Conservation (phyloP, 192 early-diverging fungal species). For the Blastocladiella britannica region DNA sequence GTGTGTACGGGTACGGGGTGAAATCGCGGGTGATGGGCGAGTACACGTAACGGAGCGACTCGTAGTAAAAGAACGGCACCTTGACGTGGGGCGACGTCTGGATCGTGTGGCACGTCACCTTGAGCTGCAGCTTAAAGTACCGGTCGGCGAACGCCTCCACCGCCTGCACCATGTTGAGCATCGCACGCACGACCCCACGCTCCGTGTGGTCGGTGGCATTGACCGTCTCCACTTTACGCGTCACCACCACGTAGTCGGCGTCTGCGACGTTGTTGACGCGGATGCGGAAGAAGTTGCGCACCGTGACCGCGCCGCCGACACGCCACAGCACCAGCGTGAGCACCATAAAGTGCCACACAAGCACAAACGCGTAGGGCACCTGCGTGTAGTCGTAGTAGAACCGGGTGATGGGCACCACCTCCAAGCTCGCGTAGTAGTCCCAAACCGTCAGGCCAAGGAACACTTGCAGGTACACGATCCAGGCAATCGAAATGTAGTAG, state of each 20-base stretch:
- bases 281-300: constrained; percentile 31
- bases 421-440: constrained; percentile 20
- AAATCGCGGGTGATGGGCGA: constrained; percentile 26
- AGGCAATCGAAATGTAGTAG: constrained; percentile 13
- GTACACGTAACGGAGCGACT: constrained; percentile 55
- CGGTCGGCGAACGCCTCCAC: constrained; percentile 13
- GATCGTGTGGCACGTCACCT: constrained; percentile 19
- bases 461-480: constrained; percentile 14
- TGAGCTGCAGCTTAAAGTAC: constrained; percentile 15
- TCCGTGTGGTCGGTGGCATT: constrained; percentile 11
- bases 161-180: constrained; percentile 15
- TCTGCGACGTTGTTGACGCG: constrained; percentile 15
- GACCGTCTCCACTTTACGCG: constrained; percentile 22
- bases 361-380: constrained; percentile 20
- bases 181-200: constrained; percentile 14
- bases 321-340: constrained; percentile 19
- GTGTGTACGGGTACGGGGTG: constrained; percentile 28
- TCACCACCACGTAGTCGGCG: constrained; percentile 34
- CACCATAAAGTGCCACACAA: constrained; percentile 25
- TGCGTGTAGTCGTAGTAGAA: constrained; percentile 17
- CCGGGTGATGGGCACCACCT: constrained; percentile 4
- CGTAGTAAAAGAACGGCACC: constrained; percentile 36
- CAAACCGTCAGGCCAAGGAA: constrained; percentile 17
- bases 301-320: constrained; percentile 13
- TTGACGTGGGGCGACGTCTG: constrained; percentile 21